Percentiles rank a stretch among this genome's conserved stretches.
Evolutionary conservation across 1,284 basidiomycete genomes (phyloP).

Genomic region (Mycena sp.): DNA sequence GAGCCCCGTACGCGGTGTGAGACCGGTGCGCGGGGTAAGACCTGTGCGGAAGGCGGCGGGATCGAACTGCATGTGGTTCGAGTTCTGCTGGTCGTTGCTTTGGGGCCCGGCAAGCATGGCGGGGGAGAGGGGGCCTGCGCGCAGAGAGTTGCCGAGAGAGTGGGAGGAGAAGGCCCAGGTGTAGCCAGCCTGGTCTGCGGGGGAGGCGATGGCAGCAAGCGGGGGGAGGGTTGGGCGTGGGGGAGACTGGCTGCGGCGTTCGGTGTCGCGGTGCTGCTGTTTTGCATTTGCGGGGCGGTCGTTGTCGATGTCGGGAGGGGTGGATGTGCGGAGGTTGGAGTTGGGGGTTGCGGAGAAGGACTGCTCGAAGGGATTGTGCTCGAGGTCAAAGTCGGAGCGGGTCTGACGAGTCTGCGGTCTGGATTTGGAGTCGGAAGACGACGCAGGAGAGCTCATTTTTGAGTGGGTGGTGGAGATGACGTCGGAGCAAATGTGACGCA

Average conservation of each 20-base stretch:
- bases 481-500: too few relatives aligned
- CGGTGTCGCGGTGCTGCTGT: too few relatives aligned
- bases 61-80: constrained; percentile 70
- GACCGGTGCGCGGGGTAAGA: constrained; percentile 88
- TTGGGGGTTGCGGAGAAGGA: constrained; percentile 77
- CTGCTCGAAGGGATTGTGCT: constrained; percentile 97
- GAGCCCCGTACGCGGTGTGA: constrained; percentile 85
- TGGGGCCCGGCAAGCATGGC: constrained; percentile 95
- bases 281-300: too few relatives aligned
- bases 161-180: constrained; percentile 56
- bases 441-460: too few relatives aligned
- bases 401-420: too few relatives aligned
- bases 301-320: constrained; percentile 47
- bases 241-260: constrained; percentile 41
- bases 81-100: constrained; percentile 44
- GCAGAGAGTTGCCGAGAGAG: constrained; percentile 78
- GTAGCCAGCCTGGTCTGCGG: constrained; percentile 85
- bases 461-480: too few relatives aligned
- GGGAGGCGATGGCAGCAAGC: constrained; percentile 85
- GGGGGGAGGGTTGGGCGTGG: constrained; percentile 80
- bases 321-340: constrained; percentile 60
- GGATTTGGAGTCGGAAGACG: too few relatives aligned
- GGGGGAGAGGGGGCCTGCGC: constrained; percentile 91
- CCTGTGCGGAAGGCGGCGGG: constrained; percentile 83
- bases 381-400: constrained; percentile 74